Conservation (phyloP, 768 basidiomycete genomes). For the Mycena vitilis region DNA sequence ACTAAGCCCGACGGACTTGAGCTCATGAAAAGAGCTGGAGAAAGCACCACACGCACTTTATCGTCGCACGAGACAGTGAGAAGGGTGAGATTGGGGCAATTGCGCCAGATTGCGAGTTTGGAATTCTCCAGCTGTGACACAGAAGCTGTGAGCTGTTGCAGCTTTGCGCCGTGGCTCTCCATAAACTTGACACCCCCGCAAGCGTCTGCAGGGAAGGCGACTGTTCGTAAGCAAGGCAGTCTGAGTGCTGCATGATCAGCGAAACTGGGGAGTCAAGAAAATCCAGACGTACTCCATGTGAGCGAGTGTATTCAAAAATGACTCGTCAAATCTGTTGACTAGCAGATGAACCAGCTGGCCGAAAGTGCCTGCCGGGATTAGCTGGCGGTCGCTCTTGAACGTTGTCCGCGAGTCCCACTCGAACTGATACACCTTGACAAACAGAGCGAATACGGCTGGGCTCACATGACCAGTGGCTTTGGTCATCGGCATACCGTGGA, state of each 20-base stretch:
- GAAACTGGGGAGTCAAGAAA: neutral
- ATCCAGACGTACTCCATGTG: constrained; percentile 11
- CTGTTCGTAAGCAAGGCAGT: constrained; percentile 2
- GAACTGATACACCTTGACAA: constrained; percentile 3
- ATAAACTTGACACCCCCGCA: neutral
- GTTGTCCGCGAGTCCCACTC: constrained; percentile 1
- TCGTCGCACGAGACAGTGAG: constrained; percentile 10
- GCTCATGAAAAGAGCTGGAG: no score
- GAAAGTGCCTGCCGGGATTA: neutral
- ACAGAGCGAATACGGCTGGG: neutral
- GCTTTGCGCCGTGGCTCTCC: constrained; percentile 19
- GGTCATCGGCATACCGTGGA: neutral
- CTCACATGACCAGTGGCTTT: neutral
- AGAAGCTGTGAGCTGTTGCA: constrained; percentile 9
- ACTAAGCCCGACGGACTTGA: neutral
- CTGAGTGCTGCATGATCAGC: neutral
- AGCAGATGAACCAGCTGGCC: constrained; percentile 2
- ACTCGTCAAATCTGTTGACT: neutral
- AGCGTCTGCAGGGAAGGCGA: neutral
- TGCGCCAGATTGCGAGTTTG: neutral
- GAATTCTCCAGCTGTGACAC: neutral
- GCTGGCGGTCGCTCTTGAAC: neutral
- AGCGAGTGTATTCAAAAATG: constrained; percentile 11
- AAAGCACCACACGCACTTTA: neutral
- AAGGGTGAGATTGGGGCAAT: neutral